Percentiles rank a stretch among this genome's conserved stretches.
Evolutionary conservation across 2,329 filamentous ascomycete species (phyloP).

Genomic region (Lomentospora prolificans): DNA sequence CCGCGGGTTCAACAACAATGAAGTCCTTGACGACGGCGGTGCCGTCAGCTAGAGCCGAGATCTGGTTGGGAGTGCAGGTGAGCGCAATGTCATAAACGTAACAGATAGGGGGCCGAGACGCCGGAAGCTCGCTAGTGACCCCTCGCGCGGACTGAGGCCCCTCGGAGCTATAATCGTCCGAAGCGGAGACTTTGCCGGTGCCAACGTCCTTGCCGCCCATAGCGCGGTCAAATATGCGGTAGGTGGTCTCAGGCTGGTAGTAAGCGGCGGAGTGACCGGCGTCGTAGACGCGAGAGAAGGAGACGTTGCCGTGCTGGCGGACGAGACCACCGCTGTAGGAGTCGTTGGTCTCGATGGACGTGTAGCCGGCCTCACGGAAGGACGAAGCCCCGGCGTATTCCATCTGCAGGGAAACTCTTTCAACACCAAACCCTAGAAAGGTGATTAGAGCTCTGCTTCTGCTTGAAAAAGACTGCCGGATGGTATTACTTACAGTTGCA

Average conservation of each 20-base stretch:
- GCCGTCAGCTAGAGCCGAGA: constrained; percentile 1
- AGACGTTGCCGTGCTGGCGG: constrained; percentile 66
- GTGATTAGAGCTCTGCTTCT: background rate
- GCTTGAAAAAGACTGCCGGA: constrained; percentile 14
- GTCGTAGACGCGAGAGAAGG: constrained; percentile 57
- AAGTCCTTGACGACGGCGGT: constrained; percentile 15
- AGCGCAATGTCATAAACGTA: background rate
- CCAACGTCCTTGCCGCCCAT: constrained; percentile 45
- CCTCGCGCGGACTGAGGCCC: background rate
- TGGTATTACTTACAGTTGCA: constrained; percentile 41
- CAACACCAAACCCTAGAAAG: background rate
- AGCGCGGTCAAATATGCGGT: constrained; percentile 51
- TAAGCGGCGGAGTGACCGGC: constrained; percentile 53
- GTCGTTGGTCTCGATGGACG: constrained; percentile 58
- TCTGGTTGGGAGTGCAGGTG: constrained; percentile 3
- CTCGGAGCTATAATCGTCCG: constrained; percentile 21
- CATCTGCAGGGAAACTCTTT: constrained; percentile 28
- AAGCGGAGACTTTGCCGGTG: constrained; percentile 41
- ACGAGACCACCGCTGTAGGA: constrained; percentile 62
- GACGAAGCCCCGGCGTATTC: constrained; percentile 37
- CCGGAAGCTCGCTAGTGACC: background rate
- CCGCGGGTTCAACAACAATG: constrained; percentile 16
- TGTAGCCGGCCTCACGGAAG: constrained; percentile 50
- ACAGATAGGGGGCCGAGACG: background rate
- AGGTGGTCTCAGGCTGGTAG: constrained; percentile 50